phyloP scores from a whole-genome alignment of 345 rosid species.

The Heritiera littoralis region DNA sequence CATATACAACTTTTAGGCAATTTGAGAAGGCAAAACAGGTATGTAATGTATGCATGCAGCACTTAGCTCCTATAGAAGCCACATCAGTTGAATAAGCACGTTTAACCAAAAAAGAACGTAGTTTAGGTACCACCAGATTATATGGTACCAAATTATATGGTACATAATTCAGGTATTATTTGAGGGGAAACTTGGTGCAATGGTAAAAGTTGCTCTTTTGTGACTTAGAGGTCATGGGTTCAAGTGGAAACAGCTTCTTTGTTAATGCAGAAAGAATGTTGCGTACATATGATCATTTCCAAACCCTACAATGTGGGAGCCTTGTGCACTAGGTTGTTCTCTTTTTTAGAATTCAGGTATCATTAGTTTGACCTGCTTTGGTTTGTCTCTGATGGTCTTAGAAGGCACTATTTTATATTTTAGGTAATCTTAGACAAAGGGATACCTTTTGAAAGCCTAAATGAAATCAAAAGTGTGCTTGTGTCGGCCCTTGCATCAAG shows the following conservation, averaged over 20 bases:
- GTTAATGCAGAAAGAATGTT: too few species aligned
- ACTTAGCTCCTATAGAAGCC: background rate
- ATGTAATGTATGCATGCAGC: slow-evolving; percentile 6
- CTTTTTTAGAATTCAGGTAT: too few species aligned
- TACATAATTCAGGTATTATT: background rate
- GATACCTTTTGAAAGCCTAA: slow-evolving; percentile 41
- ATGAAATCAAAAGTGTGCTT: slow-evolving; percentile 67
- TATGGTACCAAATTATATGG: background rate
- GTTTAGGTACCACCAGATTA: background rate
- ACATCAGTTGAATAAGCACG: background rate
- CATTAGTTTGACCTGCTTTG: background rate
- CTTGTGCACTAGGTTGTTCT: too few species aligned
- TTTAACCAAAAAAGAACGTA: background rate
- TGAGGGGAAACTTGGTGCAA: too few species aligned
- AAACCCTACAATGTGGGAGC: too few species aligned
- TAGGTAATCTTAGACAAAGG: slow-evolving; percentile 59
- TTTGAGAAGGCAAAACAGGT: slow-evolving; percentile 92
- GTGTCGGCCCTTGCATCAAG: slow-evolving; percentile 66
- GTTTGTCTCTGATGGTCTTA: background rate
- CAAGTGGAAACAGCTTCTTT: too few species aligned
- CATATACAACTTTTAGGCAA: slow-evolving; percentile 65
- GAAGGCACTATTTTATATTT: slow-evolving; percentile 11
- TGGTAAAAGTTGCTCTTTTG: too few species aligned
- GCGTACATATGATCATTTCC: too few species aligned
- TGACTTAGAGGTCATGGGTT: too few species aligned